These are phyloP conservation scores for Diaporthe sp. DNA, from an alignment of 2,329 filamentous ascomycete genomes.

Conservation along the genomic window DNA sequence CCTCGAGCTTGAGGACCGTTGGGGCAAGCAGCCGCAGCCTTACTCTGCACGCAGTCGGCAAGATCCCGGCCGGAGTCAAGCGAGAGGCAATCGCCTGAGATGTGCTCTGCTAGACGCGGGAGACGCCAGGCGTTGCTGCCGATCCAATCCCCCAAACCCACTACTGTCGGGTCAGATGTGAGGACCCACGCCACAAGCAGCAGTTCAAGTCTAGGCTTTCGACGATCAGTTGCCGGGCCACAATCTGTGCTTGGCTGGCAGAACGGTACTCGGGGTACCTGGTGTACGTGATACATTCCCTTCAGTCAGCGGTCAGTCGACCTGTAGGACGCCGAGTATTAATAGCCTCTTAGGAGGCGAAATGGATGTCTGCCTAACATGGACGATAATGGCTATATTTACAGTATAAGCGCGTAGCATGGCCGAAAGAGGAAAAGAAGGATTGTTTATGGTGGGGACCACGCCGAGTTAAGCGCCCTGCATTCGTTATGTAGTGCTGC, in stretches of 20 bases:
- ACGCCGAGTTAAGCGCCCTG: constrained; percentile 14
- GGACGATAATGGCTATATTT: neutral
- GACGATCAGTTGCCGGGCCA: neutral
- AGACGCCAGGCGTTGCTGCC: neutral
- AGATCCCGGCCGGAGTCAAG: neutral
- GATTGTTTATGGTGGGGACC: neutral
- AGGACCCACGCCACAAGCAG: neutral
- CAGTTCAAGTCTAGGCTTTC: neutral
- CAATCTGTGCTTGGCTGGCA: neutral
- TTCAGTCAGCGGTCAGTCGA: too few species aligned
- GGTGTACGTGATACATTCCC: too few species aligned
- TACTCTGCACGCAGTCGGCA: neutral
- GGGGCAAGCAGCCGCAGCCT: neutral
- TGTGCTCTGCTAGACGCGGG: neutral
- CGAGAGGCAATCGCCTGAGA: neutral
- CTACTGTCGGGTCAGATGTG: constrained; percentile 9
- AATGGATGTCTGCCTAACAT: neutral
- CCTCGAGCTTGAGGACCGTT: neutral
- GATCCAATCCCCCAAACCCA: neutral
- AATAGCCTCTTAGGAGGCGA: constrained; percentile 19
- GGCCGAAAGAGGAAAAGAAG: neutral
- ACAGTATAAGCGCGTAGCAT: neutral
- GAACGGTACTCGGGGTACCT: too few species aligned
- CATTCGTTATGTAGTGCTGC: constrained; percentile 15
- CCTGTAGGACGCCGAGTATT: constrained; percentile 19